phyloP scores from a whole-genome alignment of 2,329 filamentous ascomycete species.

The Knufia petricola region DNA sequence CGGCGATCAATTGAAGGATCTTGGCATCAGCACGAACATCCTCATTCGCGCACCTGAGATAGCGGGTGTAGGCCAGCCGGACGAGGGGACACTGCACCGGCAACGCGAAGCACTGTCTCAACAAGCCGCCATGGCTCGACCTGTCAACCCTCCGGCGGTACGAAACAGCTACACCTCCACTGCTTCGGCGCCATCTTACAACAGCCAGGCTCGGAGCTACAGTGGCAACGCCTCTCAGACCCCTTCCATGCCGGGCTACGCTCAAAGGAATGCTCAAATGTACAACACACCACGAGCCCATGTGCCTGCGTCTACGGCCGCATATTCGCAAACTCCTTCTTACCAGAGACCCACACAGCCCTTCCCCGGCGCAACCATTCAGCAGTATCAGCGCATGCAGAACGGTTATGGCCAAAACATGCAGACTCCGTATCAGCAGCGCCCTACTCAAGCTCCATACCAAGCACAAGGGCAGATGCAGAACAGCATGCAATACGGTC shows the following conservation, averaged over 20 bases:
- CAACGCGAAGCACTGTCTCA: conserved; percentile 30
- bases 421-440: conserved; percentile 20
- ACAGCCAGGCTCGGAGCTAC: conserved; percentile 16
- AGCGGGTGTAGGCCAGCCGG: conserved; percentile 73
- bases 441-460: conserved; percentile 23
- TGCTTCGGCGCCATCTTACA: conserved; percentile 17
- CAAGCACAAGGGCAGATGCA: conserved; percentile 24
- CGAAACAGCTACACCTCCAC: conserved; percentile 18
- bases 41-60: conserved; percentile 64
- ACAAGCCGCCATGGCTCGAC: conserved; percentile 26
- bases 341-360: conserved; percentile 26
- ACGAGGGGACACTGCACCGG: conserved; percentile 53
- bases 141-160: conserved; percentile 9
- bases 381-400: conserved; percentile 33
- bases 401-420: conserved; percentile 26
- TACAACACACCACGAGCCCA: conserved; percentile 25
- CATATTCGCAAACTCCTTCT: conserved; percentile 27
- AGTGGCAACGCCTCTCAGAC: conserved; percentile 21
- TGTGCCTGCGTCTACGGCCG: conserved; percentile 29
- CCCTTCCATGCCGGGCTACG: conserved; percentile 24
- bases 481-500: conserved; percentile 1
- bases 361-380: conserved; percentile 28
- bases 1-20: conserved; percentile 71
- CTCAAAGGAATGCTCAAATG: conserved; percentile 24
- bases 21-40: conserved; percentile 72